Base-by-base conservation (phyloP, 2,329 filamentous ascomycete genomes). In the Hypoxylon sp. region DNA sequence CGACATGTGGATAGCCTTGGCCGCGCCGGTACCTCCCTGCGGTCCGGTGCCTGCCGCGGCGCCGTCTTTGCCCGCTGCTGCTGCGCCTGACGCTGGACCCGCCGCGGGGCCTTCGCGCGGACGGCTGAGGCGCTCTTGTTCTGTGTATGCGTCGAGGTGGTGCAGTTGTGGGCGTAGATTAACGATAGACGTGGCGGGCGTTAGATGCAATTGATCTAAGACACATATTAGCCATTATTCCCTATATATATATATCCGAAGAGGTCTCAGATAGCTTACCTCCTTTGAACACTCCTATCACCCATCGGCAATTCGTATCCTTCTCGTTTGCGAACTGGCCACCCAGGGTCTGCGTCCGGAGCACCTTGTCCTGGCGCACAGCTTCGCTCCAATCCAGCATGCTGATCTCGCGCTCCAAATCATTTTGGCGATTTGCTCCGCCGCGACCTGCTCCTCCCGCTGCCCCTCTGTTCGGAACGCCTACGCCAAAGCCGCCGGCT, bases 91-190 rank as follows among this genome's bases (percentile, higher is more conserved):
- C 7, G 38, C 43, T 62, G 32, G 53, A 58, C 14, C 77, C 73
- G 19, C 77, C 71, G 60, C 41, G 43, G 62, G 34, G 77, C 82
- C 75, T 36, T 81, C 80, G 52, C 80, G 79, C 11, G 78, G 75
- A 13, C 80, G 76, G n/a, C 74, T 73, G 45, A 84, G 83, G 46
- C 87, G 87, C 36, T 91, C 89, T 61, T 93, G 86, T 74, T 98
- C 93, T 50, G 90, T 85, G 49, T 89, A 81, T 2, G 96, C 95
- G 80, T 98, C 96, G 72, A 98, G 86, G 81, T 98, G 94, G 80
- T 97, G 93, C 67, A 97, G 91, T 76, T 98, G 93, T 0, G 96
- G 94, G 3, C 94, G 92, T 76, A 99, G 89, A 77, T 97, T 93
- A 45, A 97, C 92, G 48, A 97, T 88, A 1, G 93, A 91, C 43